These are phyloP conservation scores for Metschnikowia borealis DNA, from an alignment of 805 yeast genomes.

Conservation along the genomic window DNA sequence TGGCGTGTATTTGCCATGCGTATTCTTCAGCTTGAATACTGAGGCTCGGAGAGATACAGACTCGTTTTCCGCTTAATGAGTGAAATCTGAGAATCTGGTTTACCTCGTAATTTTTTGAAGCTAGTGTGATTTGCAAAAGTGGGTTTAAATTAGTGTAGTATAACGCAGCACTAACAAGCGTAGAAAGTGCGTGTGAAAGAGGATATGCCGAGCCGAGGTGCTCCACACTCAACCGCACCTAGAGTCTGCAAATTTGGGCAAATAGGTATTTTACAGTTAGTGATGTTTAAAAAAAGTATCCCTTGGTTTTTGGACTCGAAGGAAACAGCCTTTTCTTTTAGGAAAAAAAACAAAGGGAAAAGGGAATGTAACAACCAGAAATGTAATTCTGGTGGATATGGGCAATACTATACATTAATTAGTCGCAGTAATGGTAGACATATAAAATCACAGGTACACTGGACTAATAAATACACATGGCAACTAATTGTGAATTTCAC, in stretches of 20 bases:
- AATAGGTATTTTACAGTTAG: neutral
- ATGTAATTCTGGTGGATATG: too few relatives aligned
- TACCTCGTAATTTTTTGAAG: too few relatives aligned
- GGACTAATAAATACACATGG: too few relatives aligned
- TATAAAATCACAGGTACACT: too few relatives aligned
- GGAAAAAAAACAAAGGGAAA: too few relatives aligned
- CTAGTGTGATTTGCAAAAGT: neutral
- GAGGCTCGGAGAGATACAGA: too few relatives aligned
- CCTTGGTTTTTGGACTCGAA: too few relatives aligned
- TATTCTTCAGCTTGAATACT: neutral
- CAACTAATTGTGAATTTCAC: too few relatives aligned
- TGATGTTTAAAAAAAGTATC: neutral
- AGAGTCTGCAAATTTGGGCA: neutral
- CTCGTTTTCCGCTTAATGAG: too few relatives aligned
- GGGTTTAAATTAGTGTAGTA: neutral
- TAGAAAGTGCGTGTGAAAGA: constrained; percentile 1
- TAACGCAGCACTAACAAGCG: neutral
- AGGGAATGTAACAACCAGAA: too few relatives aligned
- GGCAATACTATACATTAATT: too few relatives aligned
- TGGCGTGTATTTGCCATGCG: neutral
- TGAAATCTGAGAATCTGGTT: neutral
- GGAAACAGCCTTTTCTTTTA: neutral
- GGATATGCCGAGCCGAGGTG: neutral
- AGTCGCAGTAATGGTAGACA: too few relatives aligned
- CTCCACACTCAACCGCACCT: neutral